Evolutionary conservation across 805 yeast species (phyloP), one percentile per base, ranked within the genome.

Genomic region (Yarrowia keelungensis): DNA sequence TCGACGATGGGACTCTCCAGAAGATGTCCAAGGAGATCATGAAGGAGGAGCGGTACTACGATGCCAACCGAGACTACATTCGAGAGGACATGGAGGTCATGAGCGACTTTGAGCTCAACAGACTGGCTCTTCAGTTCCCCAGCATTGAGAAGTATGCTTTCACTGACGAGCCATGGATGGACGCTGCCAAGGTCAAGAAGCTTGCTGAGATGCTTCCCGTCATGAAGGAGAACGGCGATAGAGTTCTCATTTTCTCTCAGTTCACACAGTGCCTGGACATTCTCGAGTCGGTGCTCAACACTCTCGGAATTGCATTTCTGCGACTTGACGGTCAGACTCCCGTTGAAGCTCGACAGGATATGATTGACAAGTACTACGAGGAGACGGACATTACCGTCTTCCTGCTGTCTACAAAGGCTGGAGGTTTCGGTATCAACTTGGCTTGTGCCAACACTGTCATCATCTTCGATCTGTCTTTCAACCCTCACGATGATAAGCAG

Each of bases 401-500:
- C 75, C 81, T 95, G 62, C 81, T 95, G 53, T 91, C 97, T 11
- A 95, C 99, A 3, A 92, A 91, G 76, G 98, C 99, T 0, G 99
- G 99, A 76, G 99, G 99, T 0, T 95, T 95, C 79, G 99, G 99
- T 69, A 95, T 95, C 79, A 95, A 95, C 75, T 83, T 95, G 74
- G 95, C 97, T 1, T 95, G 97, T 75, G 98, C 99, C 8, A 94
- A 92, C 76, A 87, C 89, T 70, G 99, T 95, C 1, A 83, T 95
- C 67, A 90, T 95, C 41, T 93, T 88, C 76, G 99, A 95, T 76
- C 94, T 92, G 76, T 89, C 96, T 64, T 95, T 95, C 81, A 95
- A 95, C 76, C 99, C 99, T 0, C 99, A 95, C 78, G 99, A 95
- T 77, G 99, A 95, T 76, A 90, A 90, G 76, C 99, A 95, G 80